These are phyloP conservation scores for Globisporangium cederbergense DNA, from an alignment of 352 stramenopile genomes.

Conservation along the genomic window DNA sequence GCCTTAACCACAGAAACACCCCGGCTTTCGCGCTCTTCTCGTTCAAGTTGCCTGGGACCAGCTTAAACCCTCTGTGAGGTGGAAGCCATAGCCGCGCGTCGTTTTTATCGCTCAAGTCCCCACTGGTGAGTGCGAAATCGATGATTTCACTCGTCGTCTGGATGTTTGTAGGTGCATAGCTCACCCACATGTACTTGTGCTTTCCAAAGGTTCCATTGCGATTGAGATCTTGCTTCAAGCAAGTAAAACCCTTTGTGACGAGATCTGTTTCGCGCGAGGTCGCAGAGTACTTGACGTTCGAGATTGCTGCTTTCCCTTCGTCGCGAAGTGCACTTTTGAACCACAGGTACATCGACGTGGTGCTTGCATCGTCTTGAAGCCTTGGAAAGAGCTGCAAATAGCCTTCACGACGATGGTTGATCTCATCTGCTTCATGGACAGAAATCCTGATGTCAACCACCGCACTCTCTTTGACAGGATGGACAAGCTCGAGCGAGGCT, in stretches of 20 bases:
- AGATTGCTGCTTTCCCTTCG: slow-evolving; percentile 59
- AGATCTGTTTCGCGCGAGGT: slow-evolving; percentile 69
- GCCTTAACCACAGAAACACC: slow-evolving; percentile 68
- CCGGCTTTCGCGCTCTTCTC: slow-evolving; percentile 51
- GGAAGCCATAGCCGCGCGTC: slow-evolving; percentile 66
- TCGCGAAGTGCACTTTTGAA: slow-evolving; percentile 52
- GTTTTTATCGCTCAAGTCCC: slow-evolving; percentile 62
- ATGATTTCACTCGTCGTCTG: slow-evolving; percentile 62
- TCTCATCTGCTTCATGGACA: slow-evolving; percentile 55
- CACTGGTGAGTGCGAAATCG: slow-evolving; percentile 59
- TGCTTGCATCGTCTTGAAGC: slow-evolving; percentile 41
- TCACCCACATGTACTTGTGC: slow-evolving; percentile 78
- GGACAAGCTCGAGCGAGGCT: slow-evolving; percentile 41
- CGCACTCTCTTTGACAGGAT: slow-evolving; percentile 41
- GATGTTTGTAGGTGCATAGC: slow-evolving; percentile 38
- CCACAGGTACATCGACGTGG: slow-evolving; percentile 55
- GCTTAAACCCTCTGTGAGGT: slow-evolving; percentile 69
- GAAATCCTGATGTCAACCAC: slow-evolving; percentile 68
- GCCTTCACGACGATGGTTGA: slow-evolving; percentile 47
- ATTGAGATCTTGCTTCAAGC: slow-evolving; percentile 72
- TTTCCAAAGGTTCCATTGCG: slow-evolving; percentile 57
- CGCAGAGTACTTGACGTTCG: slow-evolving; percentile 58
- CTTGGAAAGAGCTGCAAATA: slow-evolving; percentile 56
- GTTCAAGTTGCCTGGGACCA: slow-evolving; percentile 64
- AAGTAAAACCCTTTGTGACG: slow-evolving; percentile 69